phyloP scores from a whole-genome alignment of 2,329 filamentous ascomycete genomes.

The Colletotrichum sp. region DNA sequence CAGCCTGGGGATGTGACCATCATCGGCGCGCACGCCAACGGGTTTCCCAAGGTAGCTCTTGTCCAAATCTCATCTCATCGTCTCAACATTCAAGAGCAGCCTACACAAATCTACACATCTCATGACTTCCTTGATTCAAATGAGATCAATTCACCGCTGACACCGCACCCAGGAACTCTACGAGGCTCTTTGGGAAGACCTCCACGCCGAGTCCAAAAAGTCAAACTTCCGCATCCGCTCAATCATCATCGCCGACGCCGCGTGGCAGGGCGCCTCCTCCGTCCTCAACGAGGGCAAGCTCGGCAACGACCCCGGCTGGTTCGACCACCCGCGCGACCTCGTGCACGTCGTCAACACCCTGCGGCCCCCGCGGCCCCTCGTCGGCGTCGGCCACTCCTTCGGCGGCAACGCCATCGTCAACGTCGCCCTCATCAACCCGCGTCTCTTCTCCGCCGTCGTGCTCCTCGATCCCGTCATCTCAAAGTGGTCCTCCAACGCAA shows the following conservation, averaged over 20 bases:
- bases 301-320: slow-evolving; percentile 84
- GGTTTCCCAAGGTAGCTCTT: slow-evolving; percentile 78
- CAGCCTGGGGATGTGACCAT: slow-evolving; percentile 82
- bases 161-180: slow-evolving; percentile 75
- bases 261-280: slow-evolving; percentile 81
- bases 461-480: slow-evolving; percentile 87
- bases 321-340: slow-evolving; percentile 84
- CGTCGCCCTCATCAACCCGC: slow-evolving; percentile 78
- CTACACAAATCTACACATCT: neutral
- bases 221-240: slow-evolving; percentile 72
- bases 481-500: slow-evolving; percentile 42
- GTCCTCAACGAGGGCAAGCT: slow-evolving; percentile 76
- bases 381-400: slow-evolving; percentile 90
- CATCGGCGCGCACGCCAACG: slow-evolving; percentile 88
- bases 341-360: slow-evolving; percentile 86
- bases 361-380: slow-evolving; percentile 77
- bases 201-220: slow-evolving; percentile 59
- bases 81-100: neutral
- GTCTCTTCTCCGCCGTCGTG: slow-evolving; percentile 76
- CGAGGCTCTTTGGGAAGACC: slow-evolving; percentile 88
- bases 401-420: slow-evolving; percentile 77
- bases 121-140: neutral
- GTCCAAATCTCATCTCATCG: neutral
- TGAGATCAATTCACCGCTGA: neutral
- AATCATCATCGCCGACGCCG: slow-evolving; percentile 92